Base-by-base conservation (phyloP, 179 eudicot genomes). In the Spinacia oleracea region DNA sequence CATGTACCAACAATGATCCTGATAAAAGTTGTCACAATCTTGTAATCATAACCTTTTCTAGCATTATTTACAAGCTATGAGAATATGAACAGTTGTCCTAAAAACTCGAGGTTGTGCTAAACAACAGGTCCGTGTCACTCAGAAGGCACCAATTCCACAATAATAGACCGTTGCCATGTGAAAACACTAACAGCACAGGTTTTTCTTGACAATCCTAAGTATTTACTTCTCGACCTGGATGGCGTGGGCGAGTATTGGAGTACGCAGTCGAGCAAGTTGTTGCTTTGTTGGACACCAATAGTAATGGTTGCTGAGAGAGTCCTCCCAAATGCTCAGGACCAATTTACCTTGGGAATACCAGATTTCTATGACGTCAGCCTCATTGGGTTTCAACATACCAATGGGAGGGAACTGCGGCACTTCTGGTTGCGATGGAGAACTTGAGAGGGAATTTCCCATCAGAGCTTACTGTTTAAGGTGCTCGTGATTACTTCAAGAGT, bases 351-450 rank as follows among this genome's bases (percentile, higher is more conserved):
- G 6, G 84, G 76, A 80, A 82, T 21, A 75, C 78, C 42, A 23
- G 89, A 85, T 70, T 88, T 73, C 74, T 88, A 88, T 77, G 92
- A 88, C 70, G 91, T 89, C 27, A 89, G 90, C 88, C 85, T 89
- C 5, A 89, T 91, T 20, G 62, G 91, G 94, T 0, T 91, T 90
- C 85, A 87, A 89, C 80, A 38, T 89, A 62, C 94, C 92, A 2
- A 16, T 90, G 29, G 18, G 77, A 79, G 93, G 87, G 1, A 83
- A 85, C 59, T 85, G 91, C 72, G 83, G 85, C 60, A 48, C 73
- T 0, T 89, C 85, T 0, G 92, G 97, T 9, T 88, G 92, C 48
- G 86, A 89, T 78, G 59, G 43, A 20, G 94, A 90, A 90, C 60
- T 50, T 88, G 78, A 78, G 84, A 72, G 68, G 70, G 1, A 81